Evolutionary conservation across 108 stramenopile species (phyloP).

Genomic region (Seminavis robusta): DNA sequence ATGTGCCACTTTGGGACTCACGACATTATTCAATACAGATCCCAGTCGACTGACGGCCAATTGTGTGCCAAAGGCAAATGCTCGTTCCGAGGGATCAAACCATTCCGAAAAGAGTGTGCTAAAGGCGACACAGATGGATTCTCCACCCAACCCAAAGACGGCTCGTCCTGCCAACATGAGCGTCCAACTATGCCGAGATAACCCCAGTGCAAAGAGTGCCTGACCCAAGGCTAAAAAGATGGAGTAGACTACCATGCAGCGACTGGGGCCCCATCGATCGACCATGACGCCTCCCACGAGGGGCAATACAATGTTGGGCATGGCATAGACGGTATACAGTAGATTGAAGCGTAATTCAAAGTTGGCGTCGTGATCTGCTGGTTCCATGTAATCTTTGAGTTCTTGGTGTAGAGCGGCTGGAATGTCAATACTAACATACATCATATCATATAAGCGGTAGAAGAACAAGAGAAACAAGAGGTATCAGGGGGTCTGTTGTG

Average conservation of each 20-base stretch:
- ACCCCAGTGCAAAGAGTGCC: conserved; percentile 28
- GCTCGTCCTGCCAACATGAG: conserved; percentile 55
- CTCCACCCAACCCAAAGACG: conserved; percentile 63
- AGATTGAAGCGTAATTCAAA: conserved; percentile 47
- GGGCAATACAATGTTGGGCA: conserved; percentile 58
- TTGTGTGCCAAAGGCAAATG: conserved; percentile 58
- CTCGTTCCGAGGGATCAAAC: conserved; percentile 59
- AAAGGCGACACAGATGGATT: conserved; percentile 50
- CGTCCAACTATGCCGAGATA: conserved; percentile 23
- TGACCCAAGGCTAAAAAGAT: neutral
- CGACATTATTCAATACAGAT: conserved; percentile 48
- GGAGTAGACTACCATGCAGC: neutral
- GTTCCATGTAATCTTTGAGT: conserved; percentile 29
- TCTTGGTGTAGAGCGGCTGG: conserved; percentile 39
- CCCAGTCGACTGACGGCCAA: conserved; percentile 50
- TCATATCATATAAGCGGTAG: too few relatives aligned
- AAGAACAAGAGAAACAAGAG: too few relatives aligned
- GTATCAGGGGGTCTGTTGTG: too few relatives aligned
- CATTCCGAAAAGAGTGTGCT: conserved; percentile 54
- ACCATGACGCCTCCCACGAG: conserved; percentile 59
- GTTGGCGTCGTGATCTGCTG: conserved; percentile 4
- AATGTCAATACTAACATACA: too few relatives aligned
- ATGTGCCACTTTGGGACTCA: conserved; percentile 43
- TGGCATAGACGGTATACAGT: conserved; percentile 61
- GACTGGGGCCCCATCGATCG: conserved; percentile 13